Conservation (phyloP, 768 basidiomycete species). For the Amanita pallidorosea region DNA sequence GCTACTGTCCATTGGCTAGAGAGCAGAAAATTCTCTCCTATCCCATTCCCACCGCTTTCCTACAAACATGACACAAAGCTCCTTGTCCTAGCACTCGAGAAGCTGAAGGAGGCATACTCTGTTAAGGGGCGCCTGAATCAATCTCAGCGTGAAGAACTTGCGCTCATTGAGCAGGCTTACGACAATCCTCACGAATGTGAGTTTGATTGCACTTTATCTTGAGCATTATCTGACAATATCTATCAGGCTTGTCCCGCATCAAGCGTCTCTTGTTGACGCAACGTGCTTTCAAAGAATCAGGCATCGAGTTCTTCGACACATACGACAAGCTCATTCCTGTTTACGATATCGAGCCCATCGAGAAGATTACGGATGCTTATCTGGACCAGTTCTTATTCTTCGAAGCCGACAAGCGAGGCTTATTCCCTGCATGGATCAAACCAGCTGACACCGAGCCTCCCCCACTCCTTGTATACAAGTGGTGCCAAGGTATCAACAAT, state of each 20-base stretch:
- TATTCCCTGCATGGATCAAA: conserved; percentile 99
- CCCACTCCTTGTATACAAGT: conserved; percentile 95
- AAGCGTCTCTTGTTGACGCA: conserved; percentile 95
- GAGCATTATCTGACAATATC: neutral
- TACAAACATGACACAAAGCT: conserved; percentile 99
- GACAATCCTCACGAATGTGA: conserved; percentile 98
- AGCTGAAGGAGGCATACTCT: conserved; percentile 97
- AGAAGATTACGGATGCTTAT: conserved; percentile 99
- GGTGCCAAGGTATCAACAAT: conserved; percentile 99
- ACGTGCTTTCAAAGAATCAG: conserved; percentile 96
- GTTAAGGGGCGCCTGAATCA: conserved; percentile 96
- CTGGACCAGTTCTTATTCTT: conserved; percentile 98
- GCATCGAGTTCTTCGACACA: conserved; percentile 95
- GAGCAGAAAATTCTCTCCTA: conserved; percentile 94
- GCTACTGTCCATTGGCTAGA: conserved; percentile 99
- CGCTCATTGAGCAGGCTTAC: conserved; percentile 97
- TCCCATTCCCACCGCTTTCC: conserved; percentile 96
- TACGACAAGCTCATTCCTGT: conserved; percentile 98
- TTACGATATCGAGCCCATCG: conserved; percentile 98
- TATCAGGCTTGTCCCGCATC: conserved; percentile 79
- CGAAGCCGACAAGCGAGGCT: conserved; percentile 94
- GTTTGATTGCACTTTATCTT: conserved; percentile 8
- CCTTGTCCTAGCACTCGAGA: conserved; percentile 92
- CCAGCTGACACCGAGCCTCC: conserved; percentile 96
- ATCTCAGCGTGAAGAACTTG: conserved; percentile 95